Evolutionary conservation across 495 filamentous ascomycete genomes (phyloP).

Genomic region (Aspergillus affinis): DNA sequence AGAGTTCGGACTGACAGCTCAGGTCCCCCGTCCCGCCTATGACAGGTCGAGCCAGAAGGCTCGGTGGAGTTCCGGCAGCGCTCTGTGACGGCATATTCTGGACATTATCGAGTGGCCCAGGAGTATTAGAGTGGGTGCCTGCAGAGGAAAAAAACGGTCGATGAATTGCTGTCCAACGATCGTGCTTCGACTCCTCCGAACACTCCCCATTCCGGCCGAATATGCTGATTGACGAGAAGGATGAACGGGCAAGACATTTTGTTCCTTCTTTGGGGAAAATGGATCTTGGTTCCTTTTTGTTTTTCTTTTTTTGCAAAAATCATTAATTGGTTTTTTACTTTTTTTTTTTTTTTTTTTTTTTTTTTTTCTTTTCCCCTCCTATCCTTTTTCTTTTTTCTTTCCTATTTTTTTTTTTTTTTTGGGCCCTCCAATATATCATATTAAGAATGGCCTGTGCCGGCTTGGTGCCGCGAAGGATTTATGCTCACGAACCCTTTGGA

Average conservation of each 20-base stretch:
- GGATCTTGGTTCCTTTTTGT: background rate
- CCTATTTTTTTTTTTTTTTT: background rate
- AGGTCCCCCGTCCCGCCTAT: slow-evolving; percentile 6
- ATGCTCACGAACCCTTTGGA: background rate
- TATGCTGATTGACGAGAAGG: slow-evolving; percentile 1
- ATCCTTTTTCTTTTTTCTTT: background rate
- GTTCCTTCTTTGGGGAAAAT: background rate
- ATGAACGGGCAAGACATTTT: background rate
- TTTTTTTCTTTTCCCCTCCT: no score
- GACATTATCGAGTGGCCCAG: slow-evolving; percentile 4
- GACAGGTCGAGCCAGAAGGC: background rate
- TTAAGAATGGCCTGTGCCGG: background rate
- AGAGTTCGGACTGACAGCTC: slow-evolving; percentile 12
- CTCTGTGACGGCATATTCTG: slow-evolving; percentile 1
- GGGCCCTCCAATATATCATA: background rate
- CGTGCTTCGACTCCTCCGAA: background rate
- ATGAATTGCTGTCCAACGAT: background rate
- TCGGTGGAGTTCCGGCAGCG: background rate
- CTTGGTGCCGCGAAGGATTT: slow-evolving; percentile 1
- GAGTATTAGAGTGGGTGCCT: slow-evolving; percentile 11
- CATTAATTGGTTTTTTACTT: background rate
- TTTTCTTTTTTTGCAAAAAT: slow-evolving; percentile 3
- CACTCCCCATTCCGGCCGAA: slow-evolving; percentile 14
- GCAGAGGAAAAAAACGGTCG: slow-evolving; percentile 6
- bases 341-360: background rate